phyloP scores from a whole-genome alignment of 1,284 basidiomycete genomes.

The Marasmius sp. region DNA sequence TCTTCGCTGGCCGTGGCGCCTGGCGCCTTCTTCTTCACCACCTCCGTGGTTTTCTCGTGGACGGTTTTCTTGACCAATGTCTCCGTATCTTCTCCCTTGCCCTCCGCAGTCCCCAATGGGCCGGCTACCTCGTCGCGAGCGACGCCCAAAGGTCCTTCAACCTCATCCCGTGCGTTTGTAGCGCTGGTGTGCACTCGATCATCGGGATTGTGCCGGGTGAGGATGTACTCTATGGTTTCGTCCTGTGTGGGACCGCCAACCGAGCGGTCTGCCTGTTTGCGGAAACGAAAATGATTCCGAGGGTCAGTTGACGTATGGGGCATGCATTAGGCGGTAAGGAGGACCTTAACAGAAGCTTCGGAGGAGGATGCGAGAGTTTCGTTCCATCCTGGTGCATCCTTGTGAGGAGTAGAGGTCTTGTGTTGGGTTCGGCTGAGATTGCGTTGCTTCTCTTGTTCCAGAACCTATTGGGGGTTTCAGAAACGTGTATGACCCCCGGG shows the following conservation, averaged over 20 bases:
- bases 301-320: background rate
- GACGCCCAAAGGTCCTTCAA: constrained; percentile 15
- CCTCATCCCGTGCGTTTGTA: constrained; percentile 33
- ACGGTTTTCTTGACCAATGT: constrained; percentile 15
- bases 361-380: constrained; percentile 65
- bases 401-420: constrained; percentile 49
- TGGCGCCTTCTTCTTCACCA: constrained; percentile 12
- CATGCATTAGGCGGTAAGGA: background rate
- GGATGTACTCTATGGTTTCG: constrained; percentile 38
- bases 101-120: constrained; percentile 36
- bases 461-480: constrained; percentile 30
- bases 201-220: constrained; percentile 30
- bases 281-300: background rate
- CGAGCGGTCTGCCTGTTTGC: constrained; percentile 38
- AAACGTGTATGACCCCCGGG: background rate
- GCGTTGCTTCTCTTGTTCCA: constrained; percentile 58
- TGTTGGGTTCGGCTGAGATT: constrained; percentile 51
- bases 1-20: constrained; percentile 23
- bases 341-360: constrained; percentile 70
- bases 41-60: constrained; percentile 19
- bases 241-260: constrained; percentile 29
- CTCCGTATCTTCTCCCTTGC: constrained; percentile 7
- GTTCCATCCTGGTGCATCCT: constrained; percentile 73
- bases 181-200: constrained; percentile 31
- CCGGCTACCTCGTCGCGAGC: constrained; percentile 27